Evolutionary conservation across 495 filamentous ascomycete species (phyloP), one percentile per base, ranked within the genome.

Genomic region (Clavariopsis aquatica): DNA sequence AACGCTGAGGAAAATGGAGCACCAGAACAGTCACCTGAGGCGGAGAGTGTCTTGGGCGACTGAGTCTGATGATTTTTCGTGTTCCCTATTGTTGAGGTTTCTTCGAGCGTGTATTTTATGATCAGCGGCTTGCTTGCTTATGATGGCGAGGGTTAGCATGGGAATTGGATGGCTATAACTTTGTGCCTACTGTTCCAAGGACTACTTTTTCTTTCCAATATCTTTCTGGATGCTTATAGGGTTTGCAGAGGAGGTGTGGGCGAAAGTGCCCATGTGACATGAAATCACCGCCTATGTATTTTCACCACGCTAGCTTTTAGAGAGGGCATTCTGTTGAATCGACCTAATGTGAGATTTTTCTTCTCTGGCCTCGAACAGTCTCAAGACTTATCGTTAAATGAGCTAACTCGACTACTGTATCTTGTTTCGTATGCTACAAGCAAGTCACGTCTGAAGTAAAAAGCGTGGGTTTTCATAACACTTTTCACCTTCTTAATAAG

Each of bases 31-130:
- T 49, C 51, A 20, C 51, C 49, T 2, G 67, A 62, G 38, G 43
- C 47, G 43, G 67, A 70, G 54, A 70, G 63, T 49, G 58, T 70
- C 22, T 22, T 70, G 15, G 67, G 67, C 13, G 67, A 70, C 52
- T 70, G 52, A 20, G 12, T 47, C 38, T 19, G 19, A 13, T 57
- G 8, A 10, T 23, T 12, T 31, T 22, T 49, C 12, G 23, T 49
- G 6, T 24, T 49, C 19, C 4, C 26, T 49, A 9, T 24, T 27
- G 20, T 27, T 10, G 15, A 49, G 5, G 6, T 49, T 49, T 49
- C 47, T 49, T 27, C 20, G 26, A 49, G 24, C 8, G 47, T 22
- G 17, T 49, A 27, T 10, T 49, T 49, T 15, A 49, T 24, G 47
- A 49, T 10, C 5, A 22, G 47, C 24, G 5, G 6, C 45, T 47